These are phyloP conservation scores for Gynandropsis gynandra DNA, from an alignment of 345 rosid genomes.

Conservation along the genomic window DNA sequence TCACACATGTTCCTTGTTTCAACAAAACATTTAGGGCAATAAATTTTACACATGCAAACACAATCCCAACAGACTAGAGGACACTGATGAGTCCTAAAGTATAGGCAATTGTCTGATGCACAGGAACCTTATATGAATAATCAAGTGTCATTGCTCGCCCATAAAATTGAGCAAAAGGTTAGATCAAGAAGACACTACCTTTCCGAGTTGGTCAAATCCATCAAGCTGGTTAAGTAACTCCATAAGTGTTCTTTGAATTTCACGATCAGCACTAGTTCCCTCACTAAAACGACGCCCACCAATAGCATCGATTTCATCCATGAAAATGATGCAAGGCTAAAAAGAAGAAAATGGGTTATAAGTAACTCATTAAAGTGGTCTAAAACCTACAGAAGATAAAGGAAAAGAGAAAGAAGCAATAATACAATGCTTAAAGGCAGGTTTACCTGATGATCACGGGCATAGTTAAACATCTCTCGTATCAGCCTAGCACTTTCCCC, in stretches of 20 bases:
- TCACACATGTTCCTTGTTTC: no score
- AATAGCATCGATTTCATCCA: conserved; percentile 99
- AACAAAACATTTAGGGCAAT: no score
- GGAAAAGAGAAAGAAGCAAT: not conserved
- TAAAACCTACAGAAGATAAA: not conserved
- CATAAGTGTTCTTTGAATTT: conserved; percentile 95
- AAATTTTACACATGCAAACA: not conserved
- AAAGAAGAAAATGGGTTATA: conserved; percentile 18
- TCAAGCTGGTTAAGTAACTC: conserved; percentile 95
- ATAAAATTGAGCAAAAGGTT: not conserved
- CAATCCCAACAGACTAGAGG: not conserved
- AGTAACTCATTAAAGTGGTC: not conserved
- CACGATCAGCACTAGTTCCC: conserved; percentile 98
- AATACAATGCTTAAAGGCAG: not conserved
- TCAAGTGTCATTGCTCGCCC: no score
- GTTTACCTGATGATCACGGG: conserved; percentile 92
- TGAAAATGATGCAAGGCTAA: conserved; percentile 95
- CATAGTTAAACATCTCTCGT: conserved; percentile 94
- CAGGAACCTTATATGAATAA: not conserved
- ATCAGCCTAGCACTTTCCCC: conserved; percentile 98
- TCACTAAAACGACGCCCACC: conserved; percentile 96
- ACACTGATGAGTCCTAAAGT: not conserved
- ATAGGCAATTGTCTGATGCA: conserved; percentile 1
- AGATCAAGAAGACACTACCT: conserved; percentile 40
- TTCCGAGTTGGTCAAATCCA: conserved; percentile 93